Evolutionary conservation across 164 flowering plant genomes (phyloP).

Genomic region (Dillenia suffruticosa): DNA sequence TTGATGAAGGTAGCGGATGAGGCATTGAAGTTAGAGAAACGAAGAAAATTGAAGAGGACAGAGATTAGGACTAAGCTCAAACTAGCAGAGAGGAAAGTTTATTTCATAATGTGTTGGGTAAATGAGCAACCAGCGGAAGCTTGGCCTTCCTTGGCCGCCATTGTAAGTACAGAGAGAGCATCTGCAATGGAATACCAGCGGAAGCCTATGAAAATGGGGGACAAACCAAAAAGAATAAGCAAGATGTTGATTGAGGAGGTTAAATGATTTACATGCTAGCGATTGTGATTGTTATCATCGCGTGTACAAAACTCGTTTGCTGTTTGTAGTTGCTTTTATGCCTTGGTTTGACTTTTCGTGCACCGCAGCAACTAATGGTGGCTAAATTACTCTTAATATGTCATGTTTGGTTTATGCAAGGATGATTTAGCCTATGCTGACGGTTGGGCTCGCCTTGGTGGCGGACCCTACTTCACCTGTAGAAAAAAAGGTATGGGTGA

Average conservation of each 20-base stretch:
- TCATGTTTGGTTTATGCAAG: too few relatives aligned
- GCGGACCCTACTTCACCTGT: too few relatives aligned
- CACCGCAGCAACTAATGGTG: too few relatives aligned
- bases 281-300: neutral
- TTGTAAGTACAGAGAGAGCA: conserved; percentile 50
- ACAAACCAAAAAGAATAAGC: conserved; percentile 18
- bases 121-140: conserved; percentile 66
- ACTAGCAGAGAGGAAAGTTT: conserved; percentile 58
- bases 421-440: too few relatives aligned
- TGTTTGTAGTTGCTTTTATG: too few relatives aligned
- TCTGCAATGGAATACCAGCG: conserved; percentile 20
- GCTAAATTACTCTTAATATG: too few relatives aligned
- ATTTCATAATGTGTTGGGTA: conserved; percentile 86
- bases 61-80: conserved; percentile 53
- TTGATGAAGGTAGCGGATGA: conserved; percentile 45
- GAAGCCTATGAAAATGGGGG: conserved; percentile 7
- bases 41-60: conserved; percentile 26
- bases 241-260: conserved; percentile 61
- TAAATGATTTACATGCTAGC: conserved; percentile 5
- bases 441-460: too few relatives aligned
- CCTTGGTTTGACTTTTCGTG: too few relatives aligned
- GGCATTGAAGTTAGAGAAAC: conserved; percentile 50
- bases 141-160: conserved; percentile 62
- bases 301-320: too few relatives aligned
- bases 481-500: too few relatives aligned